Evolutionary conservation across 805 yeast species (phyloP).

Genomic region (Starmerella vitae): DNA sequence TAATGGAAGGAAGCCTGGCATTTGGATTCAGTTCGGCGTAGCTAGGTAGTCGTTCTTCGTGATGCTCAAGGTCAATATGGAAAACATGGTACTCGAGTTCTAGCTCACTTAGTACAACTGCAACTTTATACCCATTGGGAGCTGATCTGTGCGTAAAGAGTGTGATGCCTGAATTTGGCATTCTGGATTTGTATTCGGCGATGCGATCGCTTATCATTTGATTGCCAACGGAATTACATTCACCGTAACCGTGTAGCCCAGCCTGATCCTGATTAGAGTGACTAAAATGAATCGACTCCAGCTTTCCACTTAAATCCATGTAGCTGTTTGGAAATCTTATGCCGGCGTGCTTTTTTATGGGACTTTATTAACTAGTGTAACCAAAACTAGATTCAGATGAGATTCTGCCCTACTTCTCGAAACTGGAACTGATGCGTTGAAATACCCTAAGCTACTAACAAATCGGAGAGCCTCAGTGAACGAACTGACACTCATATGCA

Average conservation of each 20-base stretch:
- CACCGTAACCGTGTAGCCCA: background rate
- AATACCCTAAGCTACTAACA: too few species aligned
- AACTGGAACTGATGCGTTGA: too few species aligned
- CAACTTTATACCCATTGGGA: slow-evolving; percentile 93
- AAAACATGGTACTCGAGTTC: slow-evolving; percentile 67
- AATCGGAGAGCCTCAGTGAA: too few species aligned
- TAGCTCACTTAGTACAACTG: slow-evolving; percentile 74
- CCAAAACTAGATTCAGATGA: background rate
- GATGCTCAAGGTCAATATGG: slow-evolving; percentile 68
- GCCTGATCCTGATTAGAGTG: background rate
- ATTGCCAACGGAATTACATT: too few species aligned
- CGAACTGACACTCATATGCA: too few species aligned
- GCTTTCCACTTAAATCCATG: slow-evolving; percentile 12
- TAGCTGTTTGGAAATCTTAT: background rate
- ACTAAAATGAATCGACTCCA: slow-evolving; percentile 5
- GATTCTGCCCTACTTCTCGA: too few species aligned
- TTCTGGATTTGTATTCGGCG: slow-evolving; percentile 56
- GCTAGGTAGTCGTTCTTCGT: slow-evolving; percentile 89
- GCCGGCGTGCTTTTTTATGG: background rate
- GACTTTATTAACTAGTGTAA: background rate
- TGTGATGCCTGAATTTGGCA: slow-evolving; percentile 72
- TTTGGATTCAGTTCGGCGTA: slow-evolving; percentile 90
- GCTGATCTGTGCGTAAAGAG: slow-evolving; percentile 77
- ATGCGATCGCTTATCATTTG: slow-evolving; percentile 32
- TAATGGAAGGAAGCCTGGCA: slow-evolving; percentile 87